phyloP scores from a whole-genome alignment of 2,329 filamentous ascomycete species.

The Raffaelea arxii region DNA sequence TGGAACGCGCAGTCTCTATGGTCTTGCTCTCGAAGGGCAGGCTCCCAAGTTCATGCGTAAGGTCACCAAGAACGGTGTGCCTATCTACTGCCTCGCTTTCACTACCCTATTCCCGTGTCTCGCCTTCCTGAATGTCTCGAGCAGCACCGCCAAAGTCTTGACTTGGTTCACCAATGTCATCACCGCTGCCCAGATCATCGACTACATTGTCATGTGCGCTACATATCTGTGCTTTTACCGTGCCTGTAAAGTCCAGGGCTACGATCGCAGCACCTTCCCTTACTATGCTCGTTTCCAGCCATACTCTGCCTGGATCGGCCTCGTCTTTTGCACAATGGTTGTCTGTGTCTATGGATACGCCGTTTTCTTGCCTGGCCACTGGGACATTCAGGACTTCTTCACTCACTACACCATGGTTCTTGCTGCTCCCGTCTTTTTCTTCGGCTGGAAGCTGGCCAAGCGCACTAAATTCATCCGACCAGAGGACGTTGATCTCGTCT shows the following conservation, averaged over 20 bases:
- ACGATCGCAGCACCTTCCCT: constrained; percentile 22
- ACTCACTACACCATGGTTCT: constrained; percentile 47
- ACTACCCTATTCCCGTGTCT: background rate
- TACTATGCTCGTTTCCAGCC: constrained; percentile 27
- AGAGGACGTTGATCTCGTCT: constrained; percentile 9
- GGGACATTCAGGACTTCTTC: constrained; percentile 36
- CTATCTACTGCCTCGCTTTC: background rate
- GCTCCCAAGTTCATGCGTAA: background rate
- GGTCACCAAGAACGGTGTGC: background rate
- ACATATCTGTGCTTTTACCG: constrained; percentile 26
- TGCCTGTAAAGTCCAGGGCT: constrained; percentile 25
- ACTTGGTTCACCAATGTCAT: constrained; percentile 26
- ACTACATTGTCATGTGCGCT: constrained; percentile 28
- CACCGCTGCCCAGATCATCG: constrained; percentile 28
- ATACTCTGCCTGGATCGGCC: constrained; percentile 23
- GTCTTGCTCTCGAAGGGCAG: constrained; percentile 25
- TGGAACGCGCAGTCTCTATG: constrained; percentile 49
- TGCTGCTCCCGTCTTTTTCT: constrained; percentile 40
- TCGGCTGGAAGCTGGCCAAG: constrained; percentile 54
- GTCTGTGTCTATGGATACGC: constrained; percentile 40
- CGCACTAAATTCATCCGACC: constrained; percentile 32
- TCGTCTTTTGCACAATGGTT: background rate
- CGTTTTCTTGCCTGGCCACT: constrained; percentile 32
- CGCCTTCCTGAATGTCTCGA: constrained; percentile 13
- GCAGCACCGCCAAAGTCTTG: constrained; percentile 24